Base-by-base conservation (phyloP, 192 early-diverging fungal genomes). In the Entomortierella lignicola region DNA sequence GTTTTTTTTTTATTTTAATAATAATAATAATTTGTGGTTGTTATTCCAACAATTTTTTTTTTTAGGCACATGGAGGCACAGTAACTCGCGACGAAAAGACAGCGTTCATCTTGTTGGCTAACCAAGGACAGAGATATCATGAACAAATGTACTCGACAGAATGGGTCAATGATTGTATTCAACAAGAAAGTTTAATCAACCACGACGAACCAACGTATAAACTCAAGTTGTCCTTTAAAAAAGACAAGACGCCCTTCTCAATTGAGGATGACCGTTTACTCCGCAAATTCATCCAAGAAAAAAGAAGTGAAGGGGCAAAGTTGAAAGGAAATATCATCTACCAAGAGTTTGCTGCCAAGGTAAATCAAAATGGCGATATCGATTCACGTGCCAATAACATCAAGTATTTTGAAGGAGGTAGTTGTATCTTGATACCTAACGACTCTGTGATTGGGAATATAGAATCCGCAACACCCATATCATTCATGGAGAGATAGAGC, bases 401-500 rank as follows among this genome's bases (percentile, higher is more conserved):
- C n/a, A n/a, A n/a, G n/a, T n/a, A n/a, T n/a, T n/a, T n/a, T n/a
- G n/a, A n/a, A n/a, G n/a, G n/a, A n/a, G n/a, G n/a, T n/a, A n/a
- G n/a, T n/a, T n/a, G n/a, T n/a, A n/a, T n/a, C n/a, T n/a, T n/a
- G n/a, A n/a, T 15, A 11, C 11, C 27, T 31, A 2, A 27, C 30
- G 30, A 10, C 25, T 31, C 27, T 31, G 27, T n/a, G n/a, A n/a
- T 51, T 63, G n/a, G 18, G 11, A 5, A 25, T 0, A 26, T 72
- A 64, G 62, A n/a, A 73, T 26, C 25, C 39, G 4, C 32, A 60
- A 17, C 62, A 73, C 27, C 26, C 63, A 10, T 50, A 47, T 17
- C 72, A 74, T 12, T 74, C 72, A 15, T 74, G 72, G 63, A 47
- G 58, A 62, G 50, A 74, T 8, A 54, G 72, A 1, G 72, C 72